Percentiles rank a stretch among this genome's conserved stretches.
Evolutionary conservation across 352 stramenopile genomes (phyloP).

Genomic region (Thalassiosira oceanica): DNA sequence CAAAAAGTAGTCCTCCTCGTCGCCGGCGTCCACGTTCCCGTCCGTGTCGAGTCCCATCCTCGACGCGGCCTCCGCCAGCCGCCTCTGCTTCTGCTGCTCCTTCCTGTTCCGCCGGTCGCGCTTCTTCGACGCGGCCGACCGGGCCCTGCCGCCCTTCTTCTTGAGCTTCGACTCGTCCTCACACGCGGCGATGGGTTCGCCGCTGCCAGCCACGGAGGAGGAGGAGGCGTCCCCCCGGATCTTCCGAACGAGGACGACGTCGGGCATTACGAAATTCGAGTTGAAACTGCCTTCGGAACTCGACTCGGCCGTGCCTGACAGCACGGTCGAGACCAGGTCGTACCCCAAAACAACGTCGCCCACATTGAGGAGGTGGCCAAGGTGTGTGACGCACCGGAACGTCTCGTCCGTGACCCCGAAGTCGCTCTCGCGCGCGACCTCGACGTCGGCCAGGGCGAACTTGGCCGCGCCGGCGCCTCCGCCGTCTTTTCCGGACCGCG

Average conservation of each 20-base stretch:
- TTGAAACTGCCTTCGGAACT: slow-evolving; percentile 52
- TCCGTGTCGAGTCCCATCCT: slow-evolving; percentile 74
- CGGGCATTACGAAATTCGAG: slow-evolving; percentile 73
- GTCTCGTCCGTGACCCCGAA: slow-evolving; percentile 76
- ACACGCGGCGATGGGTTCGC: neutral
- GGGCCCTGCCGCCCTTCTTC: slow-evolving; percentile 34
- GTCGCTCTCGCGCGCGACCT: slow-evolving; percentile 74
- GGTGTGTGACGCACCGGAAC: slow-evolving; percentile 75
- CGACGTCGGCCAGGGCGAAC: slow-evolving; percentile 77
- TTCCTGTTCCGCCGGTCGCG: slow-evolving; percentile 58
- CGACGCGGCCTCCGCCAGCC: slow-evolving; percentile 63
- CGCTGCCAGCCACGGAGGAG: neutral
- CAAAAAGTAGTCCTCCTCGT: too few relatives aligned
- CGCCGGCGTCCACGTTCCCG: too few relatives aligned
- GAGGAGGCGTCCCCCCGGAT: slow-evolving; percentile 34
- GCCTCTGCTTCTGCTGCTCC: slow-evolving; percentile 68
- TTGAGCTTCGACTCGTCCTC: slow-evolving; percentile 9
- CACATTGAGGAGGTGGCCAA: slow-evolving; percentile 72
- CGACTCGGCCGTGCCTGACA: slow-evolving; percentile 48
- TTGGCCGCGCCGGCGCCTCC: slow-evolving; percentile 48
- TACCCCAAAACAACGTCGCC: slow-evolving; percentile 81
- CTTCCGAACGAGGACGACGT: slow-evolving; percentile 83
- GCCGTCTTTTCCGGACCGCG: slow-evolving; percentile 2
- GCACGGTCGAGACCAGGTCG: slow-evolving; percentile 63
- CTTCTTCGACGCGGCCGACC: slow-evolving; percentile 60